Base-by-base conservation (phyloP, 208 protist genomes). In the Borovskyia barvae region DNA sequence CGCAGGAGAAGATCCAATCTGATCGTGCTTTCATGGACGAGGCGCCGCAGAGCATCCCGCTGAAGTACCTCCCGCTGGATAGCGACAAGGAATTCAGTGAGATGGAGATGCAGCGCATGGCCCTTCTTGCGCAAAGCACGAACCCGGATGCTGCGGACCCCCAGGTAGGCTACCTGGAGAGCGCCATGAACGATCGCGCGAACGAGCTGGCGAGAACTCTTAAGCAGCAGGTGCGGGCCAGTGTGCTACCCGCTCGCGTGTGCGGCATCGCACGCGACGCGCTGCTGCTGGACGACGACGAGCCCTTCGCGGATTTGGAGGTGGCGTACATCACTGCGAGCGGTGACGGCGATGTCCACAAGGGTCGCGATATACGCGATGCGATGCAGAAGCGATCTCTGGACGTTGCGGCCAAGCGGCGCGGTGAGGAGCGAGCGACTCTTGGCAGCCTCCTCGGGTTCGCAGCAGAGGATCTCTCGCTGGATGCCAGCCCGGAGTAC, bases 1-100 rank as follows among this genome's bases (percentile, higher is more conserved):
- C 82, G 37, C 75, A 75, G 54, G 74, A 86, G 59, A 74, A 84
- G 45, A 85, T 84, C 25, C 66, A 83, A 67, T 58, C 60, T 14
- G 82, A 90, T 47, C 78, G 81, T 37, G 79, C 61, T 35, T 90
- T 90, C 69, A 53, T 90, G 41, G 82, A 88, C 35, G 66, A 78
- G 25, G 72, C 87, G 43, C 87, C 83, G 42, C 71, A 85, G 57
- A 59, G 59, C 37, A 68, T 87, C 36, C 78, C 63, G 9, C 33
- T 88, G 30, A 74, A 80, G 64, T 80, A 89, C 49, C 46, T 93
- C 6, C 77, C 77, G 15, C 64, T 93, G 14, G 77, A 88, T 53
- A 64, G 72, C 24, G 82, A 93, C 60, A 52, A 54, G 40, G 75
- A 80, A 20, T 91, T 93, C 35, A 57, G 62, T 29, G 66, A 67